phyloP scores from a whole-genome alignment of 1,139 yeast genomes.

The Protomyces pachydermus region DNA sequence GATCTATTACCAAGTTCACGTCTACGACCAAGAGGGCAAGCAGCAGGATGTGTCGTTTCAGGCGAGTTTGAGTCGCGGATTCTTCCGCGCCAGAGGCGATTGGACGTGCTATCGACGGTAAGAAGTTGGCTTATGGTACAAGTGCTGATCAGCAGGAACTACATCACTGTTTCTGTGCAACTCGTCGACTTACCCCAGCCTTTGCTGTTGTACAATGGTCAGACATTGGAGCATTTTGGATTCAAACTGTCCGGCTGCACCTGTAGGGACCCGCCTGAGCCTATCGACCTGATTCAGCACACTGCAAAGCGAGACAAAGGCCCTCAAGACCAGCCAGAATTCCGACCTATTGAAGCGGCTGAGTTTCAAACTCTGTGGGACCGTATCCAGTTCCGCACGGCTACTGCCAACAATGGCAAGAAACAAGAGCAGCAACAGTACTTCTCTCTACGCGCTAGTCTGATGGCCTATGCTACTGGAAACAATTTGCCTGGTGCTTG shows the following conservation, averaged over 20 bases:
- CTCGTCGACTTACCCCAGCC: background rate
- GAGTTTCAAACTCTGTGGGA: conserved; percentile 7
- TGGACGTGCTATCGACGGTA: conserved; percentile 7
- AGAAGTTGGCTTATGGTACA: background rate
- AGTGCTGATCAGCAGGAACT: background rate
- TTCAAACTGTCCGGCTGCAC: background rate
- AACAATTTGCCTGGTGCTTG: conserved; percentile 2
- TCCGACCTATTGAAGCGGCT: conserved; percentile 1
- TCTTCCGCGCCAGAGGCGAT: background rate
- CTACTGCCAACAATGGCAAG: conserved; percentile 27
- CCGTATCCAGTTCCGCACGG: conserved; percentile 18
- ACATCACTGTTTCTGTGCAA: background rate
- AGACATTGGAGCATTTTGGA: background rate
- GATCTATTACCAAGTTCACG: background rate
- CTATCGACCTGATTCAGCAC: conserved; percentile 23
- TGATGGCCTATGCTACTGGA: background rate
- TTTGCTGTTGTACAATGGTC: background rate
- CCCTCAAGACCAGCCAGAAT: conserved; percentile 23
- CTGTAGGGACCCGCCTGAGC: conserved; percentile 16
- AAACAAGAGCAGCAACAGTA: conserved; percentile 22
- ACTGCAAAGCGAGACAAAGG: conserved; percentile 27
- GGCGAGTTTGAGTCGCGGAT: background rate
- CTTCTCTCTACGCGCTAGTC: conserved; percentile 15
- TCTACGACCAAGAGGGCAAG: background rate
- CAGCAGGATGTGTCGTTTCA: background rate